Base-by-base conservation (phyloP, 352 stramenopile genomes). In the Phytopythium vexans region DNA sequence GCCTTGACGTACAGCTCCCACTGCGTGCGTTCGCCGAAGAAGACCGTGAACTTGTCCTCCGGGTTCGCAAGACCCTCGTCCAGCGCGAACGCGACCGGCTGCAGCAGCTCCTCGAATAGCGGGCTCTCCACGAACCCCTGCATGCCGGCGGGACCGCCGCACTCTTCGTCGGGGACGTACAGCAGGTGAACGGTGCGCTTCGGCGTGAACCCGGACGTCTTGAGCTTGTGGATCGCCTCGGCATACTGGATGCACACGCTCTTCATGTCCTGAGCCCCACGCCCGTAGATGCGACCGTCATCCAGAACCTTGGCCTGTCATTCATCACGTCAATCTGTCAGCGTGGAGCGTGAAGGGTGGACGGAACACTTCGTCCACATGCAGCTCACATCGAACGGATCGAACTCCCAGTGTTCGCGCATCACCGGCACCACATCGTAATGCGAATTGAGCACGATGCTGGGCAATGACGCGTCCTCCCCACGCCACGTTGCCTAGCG, bases 351-450 rank as follows among this genome's bases (percentile, higher is more conserved):
- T 16, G 27, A 57, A 16, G n/a, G 40, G 10, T n/a, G 9, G 31
- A 39, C 4, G 9, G 31, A 42, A 45, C 37, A 45, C 21, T 16
- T 34, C 41, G 16, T 42, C 1, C 12, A 14, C 38, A 35, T 14
- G 36, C 8, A 37, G 66, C 73, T 21, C 49, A 89, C 78, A 35
- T 84, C 87, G 64, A 98, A 99, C 4, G 95, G 89, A 45, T 96
- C 87, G 12, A 89, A 81, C 6, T 92, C 78, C 95, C 95, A 98
- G 50, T 88, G 66, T 33, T 95, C 72, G 8, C 67, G 41, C 53
- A 87, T 82, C n/a, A 83, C 92, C 4, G 95, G 95, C 6, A 99
- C 95, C 16, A 99, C 94, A 66, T 99, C 95, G 68, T 98, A 99
- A 66, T 99, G 95, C 15, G 81, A 96, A 68, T 99, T 99, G 33